Percentiles rank a stretch among this genome's conserved stretches.
Conservation (phyloP, 805 yeast genomes). For the Debaryomyces hansenii region DNA sequence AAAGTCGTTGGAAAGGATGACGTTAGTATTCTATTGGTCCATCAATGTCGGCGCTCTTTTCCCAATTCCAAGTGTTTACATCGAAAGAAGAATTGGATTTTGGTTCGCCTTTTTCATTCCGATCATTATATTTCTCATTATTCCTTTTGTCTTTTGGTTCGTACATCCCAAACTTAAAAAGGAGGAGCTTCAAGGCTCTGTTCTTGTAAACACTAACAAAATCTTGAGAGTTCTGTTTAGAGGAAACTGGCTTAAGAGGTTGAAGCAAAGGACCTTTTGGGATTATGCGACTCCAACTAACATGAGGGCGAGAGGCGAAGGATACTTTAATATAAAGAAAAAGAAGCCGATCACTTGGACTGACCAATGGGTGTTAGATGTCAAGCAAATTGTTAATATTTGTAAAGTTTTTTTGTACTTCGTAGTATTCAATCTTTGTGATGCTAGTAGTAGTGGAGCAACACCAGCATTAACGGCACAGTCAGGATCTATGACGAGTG, state of each 20-base stretch:
- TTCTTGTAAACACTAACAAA: conserved; percentile 43
- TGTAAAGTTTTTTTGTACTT: conserved; percentile 47
- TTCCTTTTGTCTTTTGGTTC: conserved; percentile 29
- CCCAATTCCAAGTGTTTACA: conserved; percentile 51
- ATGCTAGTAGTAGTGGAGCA: conserved; percentile 45
- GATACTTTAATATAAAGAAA: conserved; percentile 30
- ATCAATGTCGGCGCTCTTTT: conserved; percentile 57
- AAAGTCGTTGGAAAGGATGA: conserved; percentile 41
- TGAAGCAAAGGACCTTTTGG: conserved; percentile 44
- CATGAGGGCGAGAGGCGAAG: conserved; percentile 45
- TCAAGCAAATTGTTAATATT: conserved; percentile 42
- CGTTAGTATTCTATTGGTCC: conserved; percentile 53
- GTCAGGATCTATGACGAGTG: conserved; percentile 53
- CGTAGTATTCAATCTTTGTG: conserved; percentile 40
- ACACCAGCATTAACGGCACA: conserved; percentile 44
- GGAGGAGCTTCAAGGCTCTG: conserved; percentile 45
- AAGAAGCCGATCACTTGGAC: conserved; percentile 36
- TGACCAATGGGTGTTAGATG: conserved; percentile 50
- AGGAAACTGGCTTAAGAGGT: conserved; percentile 44
- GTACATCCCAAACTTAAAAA: conserved; percentile 30
- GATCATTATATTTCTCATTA: conserved; percentile 27
- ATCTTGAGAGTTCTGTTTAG: conserved; percentile 44
- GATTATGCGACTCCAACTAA: conserved; percentile 46
- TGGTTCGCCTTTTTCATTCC: conserved; percentile 58
- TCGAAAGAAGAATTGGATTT: conserved; percentile 52